Evolutionary conservation across 1,139 yeast species (phyloP), one percentile per base, ranked within the genome.

Genomic region (Yamadazyma trypodendri): DNA sequence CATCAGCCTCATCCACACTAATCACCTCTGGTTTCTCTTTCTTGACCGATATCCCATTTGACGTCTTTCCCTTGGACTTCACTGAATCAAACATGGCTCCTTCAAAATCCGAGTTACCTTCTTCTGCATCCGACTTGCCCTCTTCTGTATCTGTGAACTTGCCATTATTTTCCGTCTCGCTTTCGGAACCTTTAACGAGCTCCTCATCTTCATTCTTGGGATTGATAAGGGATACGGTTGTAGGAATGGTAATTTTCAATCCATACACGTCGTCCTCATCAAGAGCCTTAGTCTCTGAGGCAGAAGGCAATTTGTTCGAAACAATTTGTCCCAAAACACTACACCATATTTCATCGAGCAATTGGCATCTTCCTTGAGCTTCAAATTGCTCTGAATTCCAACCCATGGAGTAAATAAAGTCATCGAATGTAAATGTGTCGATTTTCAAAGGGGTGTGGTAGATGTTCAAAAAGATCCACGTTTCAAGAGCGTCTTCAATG

Each of bases 351-450:
- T 84, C 95, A 50, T 81, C 79, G 33, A 86, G 56, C 34, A 85
- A 57, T 20, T 69, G 75, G 50, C 88, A 81, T 31, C 73, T 48
- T 1, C 77, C 76, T 6, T 55, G 40, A 9, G 72, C 70, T 10
- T 62, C 55, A 17, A 64, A 71, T 31, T 70, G 71, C 32, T 72
- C 69, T 28, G 60, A 53, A 37, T 61, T 62, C 84, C 84, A 77
- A 10, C 72, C 71, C 63, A 87, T 65, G 2, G 84, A 81, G 41
- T 77, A 78, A 4, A 84, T 56, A 52, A 80, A 84, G 53, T 85
- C 94, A 58, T 87, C 95, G 63, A 84, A 84, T 0, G 94, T 82
- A 48, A 86, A 83, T 0, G 85, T 77, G 52, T 84, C 90, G 15
- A 87, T 64, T 12, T 74, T 58, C 35, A 85, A 63, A 1, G 86